Conservation (phyloP, 768 basidiomycete genomes). For the Peribolospora baueri region DNA sequence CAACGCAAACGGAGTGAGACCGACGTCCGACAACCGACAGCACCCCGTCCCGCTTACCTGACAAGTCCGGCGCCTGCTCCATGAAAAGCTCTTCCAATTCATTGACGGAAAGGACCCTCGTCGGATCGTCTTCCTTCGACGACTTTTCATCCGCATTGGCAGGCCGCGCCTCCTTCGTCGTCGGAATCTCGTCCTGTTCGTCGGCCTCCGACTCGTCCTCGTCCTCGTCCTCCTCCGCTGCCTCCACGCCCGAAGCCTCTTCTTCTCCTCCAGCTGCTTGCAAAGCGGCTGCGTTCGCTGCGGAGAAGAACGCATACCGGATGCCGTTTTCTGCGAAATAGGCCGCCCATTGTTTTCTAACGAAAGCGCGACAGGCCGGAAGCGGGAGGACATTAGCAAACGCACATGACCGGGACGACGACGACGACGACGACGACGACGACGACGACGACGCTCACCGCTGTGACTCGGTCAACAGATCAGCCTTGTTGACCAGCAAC, state of each 20-base stretch:
- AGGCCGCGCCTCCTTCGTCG: background rate
- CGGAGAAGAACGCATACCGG: slow-evolving; percentile 78
- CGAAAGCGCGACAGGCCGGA: background rate
- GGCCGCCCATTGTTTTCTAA: slow-evolving; percentile 67
- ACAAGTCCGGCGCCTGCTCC: slow-evolving; percentile 41
- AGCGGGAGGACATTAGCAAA: background rate
- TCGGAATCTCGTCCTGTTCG: slow-evolving; percentile 12
- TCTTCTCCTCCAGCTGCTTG: slow-evolving; percentile 32
- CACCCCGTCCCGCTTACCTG: slow-evolving; percentile 24
- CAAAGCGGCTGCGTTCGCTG: slow-evolving; percentile 57
- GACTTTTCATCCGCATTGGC: background rate
- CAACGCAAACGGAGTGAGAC: too few species aligned
- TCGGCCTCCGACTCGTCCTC: slow-evolving; percentile 13
- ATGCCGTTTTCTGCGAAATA: slow-evolving; percentile 56
- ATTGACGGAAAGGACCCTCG: slow-evolving; percentile 53
- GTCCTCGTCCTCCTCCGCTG: slow-evolving; percentile 12
- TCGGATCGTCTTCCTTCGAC: slow-evolving; percentile 22
- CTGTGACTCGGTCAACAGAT: slow-evolving; percentile 64
- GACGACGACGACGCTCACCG: slow-evolving; percentile 28
- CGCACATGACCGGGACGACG: background rate
- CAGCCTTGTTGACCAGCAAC: slow-evolving; percentile 84
- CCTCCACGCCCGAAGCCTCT: slow-evolving; percentile 14
- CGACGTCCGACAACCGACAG: too few species aligned
- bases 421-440: background rate
- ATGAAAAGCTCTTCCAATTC: slow-evolving; percentile 70